phyloP scores from a whole-genome alignment of 176 grass and related monocot species.

The Panicum miliaceum region DNA sequence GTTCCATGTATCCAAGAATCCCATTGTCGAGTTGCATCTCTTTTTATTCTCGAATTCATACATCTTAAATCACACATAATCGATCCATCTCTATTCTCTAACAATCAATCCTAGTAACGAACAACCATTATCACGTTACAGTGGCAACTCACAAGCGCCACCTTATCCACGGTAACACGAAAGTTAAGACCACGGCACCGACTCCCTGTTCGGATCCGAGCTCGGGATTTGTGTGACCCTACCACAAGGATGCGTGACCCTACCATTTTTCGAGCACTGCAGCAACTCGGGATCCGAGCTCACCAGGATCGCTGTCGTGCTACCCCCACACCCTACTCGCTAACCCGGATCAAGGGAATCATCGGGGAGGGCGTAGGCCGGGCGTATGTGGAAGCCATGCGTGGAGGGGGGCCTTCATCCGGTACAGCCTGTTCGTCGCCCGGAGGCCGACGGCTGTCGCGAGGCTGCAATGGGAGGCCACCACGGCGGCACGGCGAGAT shows the following conservation, averaged over 20 bases:
- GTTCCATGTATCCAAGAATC: no score
- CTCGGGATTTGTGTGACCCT: no score
- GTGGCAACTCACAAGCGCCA: no score
- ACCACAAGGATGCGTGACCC: not conserved
- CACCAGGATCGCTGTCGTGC: not conserved
- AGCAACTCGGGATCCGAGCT: not conserved
- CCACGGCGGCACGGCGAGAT: conserved; percentile 44
- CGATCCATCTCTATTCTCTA: no score
- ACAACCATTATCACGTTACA: no score
- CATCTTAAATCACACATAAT: no score
- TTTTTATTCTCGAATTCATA: no score
- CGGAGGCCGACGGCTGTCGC: not conserved
- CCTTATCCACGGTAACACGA: no score
- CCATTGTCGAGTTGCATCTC: no score
- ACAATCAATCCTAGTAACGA: no score
- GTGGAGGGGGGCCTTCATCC: not conserved
- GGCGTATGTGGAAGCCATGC: conserved; percentile 49
- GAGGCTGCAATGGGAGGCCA: conserved; percentile 37
- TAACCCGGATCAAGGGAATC: not conserved
- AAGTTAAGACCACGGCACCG: no score
- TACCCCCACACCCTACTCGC: not conserved
- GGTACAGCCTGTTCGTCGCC: conserved; percentile 29
- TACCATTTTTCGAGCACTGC: not conserved
- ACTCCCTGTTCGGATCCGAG: no score
- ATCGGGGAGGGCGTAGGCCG: not conserved